phyloP scores from a whole-genome alignment of 495 filamentous ascomycete species.

The Xylaria acuta region DNA sequence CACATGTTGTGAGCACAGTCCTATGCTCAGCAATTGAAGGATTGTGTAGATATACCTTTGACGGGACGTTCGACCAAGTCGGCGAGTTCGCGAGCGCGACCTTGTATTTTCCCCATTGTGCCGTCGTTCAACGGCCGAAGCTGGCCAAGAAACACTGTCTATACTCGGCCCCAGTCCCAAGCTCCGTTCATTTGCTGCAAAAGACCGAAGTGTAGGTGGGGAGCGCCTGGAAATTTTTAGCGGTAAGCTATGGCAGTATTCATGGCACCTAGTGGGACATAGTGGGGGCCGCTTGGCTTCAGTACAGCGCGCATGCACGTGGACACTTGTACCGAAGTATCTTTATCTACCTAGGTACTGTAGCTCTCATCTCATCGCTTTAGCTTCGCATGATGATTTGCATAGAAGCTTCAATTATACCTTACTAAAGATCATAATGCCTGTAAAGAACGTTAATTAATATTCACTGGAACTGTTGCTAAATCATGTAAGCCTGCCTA shows the following conservation, averaged over 20 bases:
- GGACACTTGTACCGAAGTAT: neutral
- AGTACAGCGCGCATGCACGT: neutral
- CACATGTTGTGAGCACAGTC: conserved; percentile 28
- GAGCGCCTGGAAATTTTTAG: conserved; percentile 51
- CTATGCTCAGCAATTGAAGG: neutral
- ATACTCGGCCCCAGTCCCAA: neutral
- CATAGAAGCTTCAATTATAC: neutral
- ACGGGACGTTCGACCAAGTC: conserved; percentile 49
- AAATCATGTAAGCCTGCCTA: neutral
- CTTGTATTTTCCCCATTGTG: conserved; percentile 45
- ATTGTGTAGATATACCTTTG: conserved; percentile 41
- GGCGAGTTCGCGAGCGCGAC: conserved; percentile 45
- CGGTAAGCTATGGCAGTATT: conserved; percentile 53
- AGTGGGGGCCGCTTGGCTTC: neutral
- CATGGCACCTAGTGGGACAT: neutral
- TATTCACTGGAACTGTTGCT: neutral
- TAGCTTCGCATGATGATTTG: neutral
- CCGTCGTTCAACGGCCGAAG: neutral
- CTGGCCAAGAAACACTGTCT: neutral
- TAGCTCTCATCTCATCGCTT: neutral
- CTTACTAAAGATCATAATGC: neutral
- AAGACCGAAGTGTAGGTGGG: neutral
- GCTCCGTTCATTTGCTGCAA: neutral
- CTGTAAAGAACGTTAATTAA: neutral
- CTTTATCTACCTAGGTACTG: too few species aligned